Percentiles rank a stretch among this genome's conserved stretches.
Conservation (phyloP, 1,284 basidiomycete genomes). For the Pterula multifida region DNA sequence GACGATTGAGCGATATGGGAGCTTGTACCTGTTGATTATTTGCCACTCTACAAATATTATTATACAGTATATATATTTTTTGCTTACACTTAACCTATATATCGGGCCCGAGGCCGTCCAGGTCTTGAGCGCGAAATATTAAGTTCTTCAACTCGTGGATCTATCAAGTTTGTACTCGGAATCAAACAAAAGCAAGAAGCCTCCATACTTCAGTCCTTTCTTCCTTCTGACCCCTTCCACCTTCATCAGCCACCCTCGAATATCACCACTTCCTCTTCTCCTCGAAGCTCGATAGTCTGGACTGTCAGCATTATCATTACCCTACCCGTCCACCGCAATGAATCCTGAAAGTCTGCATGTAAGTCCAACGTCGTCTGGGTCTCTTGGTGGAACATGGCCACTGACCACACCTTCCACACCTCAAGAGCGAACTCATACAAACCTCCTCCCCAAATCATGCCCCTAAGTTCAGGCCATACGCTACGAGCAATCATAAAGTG, state of each 20-base stretch:
- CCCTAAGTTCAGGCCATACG: conserved; percentile 62
- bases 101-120: conserved; percentile 2
- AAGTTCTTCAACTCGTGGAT: not conserved
- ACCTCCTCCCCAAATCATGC: conserved; percentile 31
- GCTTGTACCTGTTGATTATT: conserved; percentile 1
- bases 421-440: conserved; percentile 18
- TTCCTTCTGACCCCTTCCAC: not conserved
- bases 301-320: not conserved
- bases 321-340: not conserved
- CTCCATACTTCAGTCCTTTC: not conserved
- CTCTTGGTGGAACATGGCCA: too few species aligned
- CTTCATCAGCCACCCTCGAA: not conserved
- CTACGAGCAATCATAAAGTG: conserved; percentile 66
- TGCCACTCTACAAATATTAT: not conserved
- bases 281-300: not conserved
- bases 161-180: not conserved
- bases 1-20: not conserved
- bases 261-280: too few species aligned
- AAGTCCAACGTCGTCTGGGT: not conserved
- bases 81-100: not conserved
- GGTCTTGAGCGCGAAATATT: not conserved
- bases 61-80: not conserved
- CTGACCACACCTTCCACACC: too few species aligned
- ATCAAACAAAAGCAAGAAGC: not conserved
- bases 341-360: not conserved